Base-by-base conservation (phyloP, 805 yeast genomes). In the Hanseniaspora singularis region DNA sequence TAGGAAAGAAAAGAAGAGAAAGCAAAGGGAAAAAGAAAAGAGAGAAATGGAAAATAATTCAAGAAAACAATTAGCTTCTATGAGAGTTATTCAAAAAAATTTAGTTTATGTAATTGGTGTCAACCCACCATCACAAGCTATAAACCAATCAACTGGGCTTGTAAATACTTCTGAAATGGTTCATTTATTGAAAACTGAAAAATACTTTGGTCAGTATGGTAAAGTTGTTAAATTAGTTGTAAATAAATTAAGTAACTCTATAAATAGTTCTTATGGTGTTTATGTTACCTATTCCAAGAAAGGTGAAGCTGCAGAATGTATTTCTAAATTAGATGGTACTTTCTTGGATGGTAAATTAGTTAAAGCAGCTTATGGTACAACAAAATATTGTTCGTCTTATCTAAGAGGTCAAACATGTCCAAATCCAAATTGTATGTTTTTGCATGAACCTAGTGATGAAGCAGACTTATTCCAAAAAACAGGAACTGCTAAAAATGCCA, bases 391-490 rank as follows among this genome's bases (percentile, higher is more conserved):
- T 63, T 85, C 95, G n/a, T 81, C 95, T 3, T 92, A 92, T 60
- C 68, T 92, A 53, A 74, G 96, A 55, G 96, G 96, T 31, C 94
- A 85, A 61, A 81, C 92, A 9, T 92, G 99, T 66, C 98, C 95
- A 50, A 92, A 92, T 64, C 97, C 97, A 52, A 86, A 87, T 59
- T 92, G 99, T 72, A 92, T 92, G 98, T 92, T 92, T 58, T 71
- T 92, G 57, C 99, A 92, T 63, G 98, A 92, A 64, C 98, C 98
- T 6, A 98, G 99, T 50, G 99, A 92, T 68, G 98, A 92, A 63
- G 97, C 97, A 1, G 98, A 92, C 57, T 82, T 95, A 10, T 89
- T 84, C 65, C 85, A 95, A 23, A 78, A 96, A 63, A 11, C 36
- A 16, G 47, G 50, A 2, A n/a, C 37, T 10, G 33, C 27, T 4